These are phyloP conservation scores for Solanum paucissectum DNA, from an alignment of 257 asterid genomes.

Conservation along the genomic window DNA sequence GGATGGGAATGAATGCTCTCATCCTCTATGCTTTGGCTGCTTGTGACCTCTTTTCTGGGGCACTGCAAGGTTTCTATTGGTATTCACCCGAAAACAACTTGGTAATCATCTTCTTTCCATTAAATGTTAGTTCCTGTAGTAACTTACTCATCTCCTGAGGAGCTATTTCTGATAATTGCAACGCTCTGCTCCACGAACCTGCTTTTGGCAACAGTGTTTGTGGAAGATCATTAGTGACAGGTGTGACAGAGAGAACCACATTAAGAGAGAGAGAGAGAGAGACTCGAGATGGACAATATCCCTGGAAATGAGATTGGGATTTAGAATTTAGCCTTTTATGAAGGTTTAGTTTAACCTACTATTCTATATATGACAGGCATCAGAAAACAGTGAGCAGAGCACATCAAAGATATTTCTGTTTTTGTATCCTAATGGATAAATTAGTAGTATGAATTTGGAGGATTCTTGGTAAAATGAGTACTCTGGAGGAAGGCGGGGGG, in stretches of 20 bases:
- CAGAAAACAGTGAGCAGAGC: not conserved
- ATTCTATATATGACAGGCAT: not conserved
- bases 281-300: not conserved
- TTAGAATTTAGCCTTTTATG: not conserved
- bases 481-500: not conserved
- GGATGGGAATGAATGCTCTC: slow-evolving; percentile 98
- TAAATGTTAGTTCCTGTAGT: not conserved
- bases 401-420: not conserved
- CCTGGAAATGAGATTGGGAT: not conserved
- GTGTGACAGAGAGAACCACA: not conserved
- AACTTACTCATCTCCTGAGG: not conserved
- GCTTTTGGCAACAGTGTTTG: not conserved
- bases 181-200: not conserved
- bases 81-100: slow-evolving; percentile 70
- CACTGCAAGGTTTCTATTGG: slow-evolving; percentile 84
- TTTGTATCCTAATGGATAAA: not conserved
- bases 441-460: not conserved
- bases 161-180: not conserved
- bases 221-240: not conserved
- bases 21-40: slow-evolving; percentile 84
- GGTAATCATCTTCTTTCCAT: slow-evolving; percentile 29
- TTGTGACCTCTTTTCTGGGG: slow-evolving; percentile 73
- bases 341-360: not conserved
- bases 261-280: not conserved
- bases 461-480: not conserved